These are phyloP conservation scores for Phanerodontia chrysosporium DNA, from an alignment of 768 basidiomycete species.

Conservation along the genomic window DNA sequence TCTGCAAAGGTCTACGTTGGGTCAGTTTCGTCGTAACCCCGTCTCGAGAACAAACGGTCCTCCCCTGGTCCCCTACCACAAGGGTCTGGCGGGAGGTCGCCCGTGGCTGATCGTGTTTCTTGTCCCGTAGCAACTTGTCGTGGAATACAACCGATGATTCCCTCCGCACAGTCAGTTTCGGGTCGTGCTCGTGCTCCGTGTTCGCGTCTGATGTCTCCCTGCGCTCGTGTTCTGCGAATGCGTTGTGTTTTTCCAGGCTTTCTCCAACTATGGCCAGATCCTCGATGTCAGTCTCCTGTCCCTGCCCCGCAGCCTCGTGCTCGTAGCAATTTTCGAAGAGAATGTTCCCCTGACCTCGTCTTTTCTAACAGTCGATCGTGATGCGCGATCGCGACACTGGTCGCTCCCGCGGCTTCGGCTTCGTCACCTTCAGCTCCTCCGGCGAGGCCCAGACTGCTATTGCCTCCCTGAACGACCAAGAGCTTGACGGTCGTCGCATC, in stretches of 20 bases:
- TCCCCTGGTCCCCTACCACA: constrained; percentile 18
- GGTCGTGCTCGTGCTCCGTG: constrained; percentile 26
- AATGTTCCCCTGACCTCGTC: constrained; percentile 14
- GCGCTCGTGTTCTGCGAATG: constrained; percentile 37
- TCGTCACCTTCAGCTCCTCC: constrained; percentile 68
- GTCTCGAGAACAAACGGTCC: constrained; percentile 41
- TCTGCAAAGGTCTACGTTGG: constrained; percentile 89
- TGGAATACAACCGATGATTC: constrained; percentile 95
- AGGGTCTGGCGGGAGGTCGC: constrained; percentile 39
- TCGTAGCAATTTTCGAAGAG: neutral
- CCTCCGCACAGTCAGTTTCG: constrained; percentile 79
- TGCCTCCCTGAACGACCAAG: constrained; percentile 73
- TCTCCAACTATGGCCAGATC: constrained; percentile 76
- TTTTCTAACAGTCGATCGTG: constrained; percentile 73
- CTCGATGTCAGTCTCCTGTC: constrained; percentile 72
- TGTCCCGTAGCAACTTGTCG: constrained; percentile 80
- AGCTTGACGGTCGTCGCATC: constrained; percentile 89
- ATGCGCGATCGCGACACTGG: constrained; percentile 99
- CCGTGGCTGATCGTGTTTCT: constrained; percentile 27
- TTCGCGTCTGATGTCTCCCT: constrained; percentile 26
- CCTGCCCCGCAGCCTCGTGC: neutral
- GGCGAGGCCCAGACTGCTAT: constrained; percentile 81
- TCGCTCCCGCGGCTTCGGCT: constrained; percentile 95
- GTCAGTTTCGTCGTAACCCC: constrained; percentile 69
- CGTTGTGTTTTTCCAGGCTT: constrained; percentile 55